Conservation (phyloP, 2,329 filamentous ascomycete genomes). For the Aspergillus unguis region DNA sequence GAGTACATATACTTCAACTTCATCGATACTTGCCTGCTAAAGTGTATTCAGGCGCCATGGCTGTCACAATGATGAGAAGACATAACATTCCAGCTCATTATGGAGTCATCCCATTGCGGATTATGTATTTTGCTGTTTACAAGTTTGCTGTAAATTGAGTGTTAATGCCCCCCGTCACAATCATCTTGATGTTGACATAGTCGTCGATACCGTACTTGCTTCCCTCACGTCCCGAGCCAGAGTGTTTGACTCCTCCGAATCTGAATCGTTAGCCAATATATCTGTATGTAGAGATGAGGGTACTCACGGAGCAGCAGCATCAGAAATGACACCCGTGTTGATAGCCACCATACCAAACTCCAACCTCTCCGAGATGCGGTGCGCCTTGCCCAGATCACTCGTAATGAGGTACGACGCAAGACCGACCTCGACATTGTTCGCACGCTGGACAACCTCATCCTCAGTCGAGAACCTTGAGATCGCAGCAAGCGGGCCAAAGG, state of each 20-base stretch:
- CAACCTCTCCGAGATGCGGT: slow-evolving; percentile 54
- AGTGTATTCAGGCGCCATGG: too few relatives aligned
- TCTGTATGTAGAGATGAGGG: background rate
- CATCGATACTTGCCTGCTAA: too few relatives aligned
- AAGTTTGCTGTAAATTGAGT: background rate
- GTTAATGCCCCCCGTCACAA: slow-evolving; percentile 12
- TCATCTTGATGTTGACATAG: slow-evolving; percentile 66
- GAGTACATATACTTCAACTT: too few relatives aligned
- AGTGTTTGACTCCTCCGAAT: slow-evolving; percentile 77
- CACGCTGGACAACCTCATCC: background rate
- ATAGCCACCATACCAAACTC: slow-evolving; percentile 23
- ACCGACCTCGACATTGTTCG: slow-evolving; percentile 1
- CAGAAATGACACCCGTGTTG: slow-evolving; percentile 16
- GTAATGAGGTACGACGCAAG: slow-evolving; percentile 71
- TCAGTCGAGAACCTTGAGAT: slow-evolving; percentile 53
- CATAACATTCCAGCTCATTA: too few relatives aligned
- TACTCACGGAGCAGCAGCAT: slow-evolving; percentile 11
- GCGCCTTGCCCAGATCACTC: slow-evolving; percentile 51
- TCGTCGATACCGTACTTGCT: slow-evolving; percentile 71
- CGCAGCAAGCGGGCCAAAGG: slow-evolving; percentile 85
- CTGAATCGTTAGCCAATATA: slow-evolving; percentile 20
- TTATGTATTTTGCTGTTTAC: background rate
- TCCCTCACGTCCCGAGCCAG: slow-evolving; percentile 73
- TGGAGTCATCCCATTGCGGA: too few relatives aligned
- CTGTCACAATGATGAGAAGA: too few relatives aligned